Base-by-base conservation (phyloP, 2,329 filamentous ascomycete genomes). In the Fusarium sp. region DNA sequence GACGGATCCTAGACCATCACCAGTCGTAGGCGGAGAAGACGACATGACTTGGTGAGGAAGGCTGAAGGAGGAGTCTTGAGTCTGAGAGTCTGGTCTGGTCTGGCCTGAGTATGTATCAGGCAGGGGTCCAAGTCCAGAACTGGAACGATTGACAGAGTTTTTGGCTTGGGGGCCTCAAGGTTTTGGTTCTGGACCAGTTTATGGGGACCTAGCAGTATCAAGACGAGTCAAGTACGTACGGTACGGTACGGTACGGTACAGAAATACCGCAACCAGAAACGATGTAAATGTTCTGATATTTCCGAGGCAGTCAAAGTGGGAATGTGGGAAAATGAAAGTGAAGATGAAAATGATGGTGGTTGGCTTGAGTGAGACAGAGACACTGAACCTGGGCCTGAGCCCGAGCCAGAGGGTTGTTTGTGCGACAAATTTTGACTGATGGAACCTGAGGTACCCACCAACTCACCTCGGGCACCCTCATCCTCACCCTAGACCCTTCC, bases 101-200 rank as follows among this genome's bases (percentile, higher is more conserved):
- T 33, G 31, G 31, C 16, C 31, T 33, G 31, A 47, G 49, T n/a
- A 18, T 41, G 42, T n/a, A n/a, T n/a, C n/a, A n/a, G 23, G 39
- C 62, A 68, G 57, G 63, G 66, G 44, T 62, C 48, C 33, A 38
- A 63, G 43, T 29, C 59, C 59, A 58, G 50, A 63, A 63, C 31
- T 48, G 50, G 28, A 57, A 49, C 28, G 60, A 66, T 54, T 53
- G 49, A 57, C 60, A 55, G 43, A 54, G 50, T 39, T 48, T 63
- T 63, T 55, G 37, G 37, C 21, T 68, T 50, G 56, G 56, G 47
- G 38, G 47, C 66, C 20, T 66, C 43, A 64, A 63, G 59, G 61
- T 64, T 63, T 31, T 39, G 46, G 47, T 65, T 52, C 60, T 52
- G 44, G 52, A 46, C 28, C 38, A 12, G 43, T 61, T 62, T 62